phyloP scores from a whole-genome alignment of 2,329 filamentous ascomycete genomes.

The Cladosporium austrohemisphaericum region DNA sequence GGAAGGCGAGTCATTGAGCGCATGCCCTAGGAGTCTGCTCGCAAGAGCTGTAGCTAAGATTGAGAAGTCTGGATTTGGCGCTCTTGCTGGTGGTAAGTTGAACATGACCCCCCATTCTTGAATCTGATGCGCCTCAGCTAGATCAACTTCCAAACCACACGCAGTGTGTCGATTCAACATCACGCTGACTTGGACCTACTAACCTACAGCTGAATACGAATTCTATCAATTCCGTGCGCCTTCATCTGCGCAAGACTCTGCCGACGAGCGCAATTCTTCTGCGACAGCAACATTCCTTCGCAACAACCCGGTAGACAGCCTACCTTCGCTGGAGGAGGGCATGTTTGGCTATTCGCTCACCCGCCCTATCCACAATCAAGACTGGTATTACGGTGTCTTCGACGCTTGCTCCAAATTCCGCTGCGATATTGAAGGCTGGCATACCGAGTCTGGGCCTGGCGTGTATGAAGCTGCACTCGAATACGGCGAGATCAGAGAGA shows the following conservation, averaged over 20 bases:
- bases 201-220: constrained; percentile 74
- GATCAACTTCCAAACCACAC: not conserved
- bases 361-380: constrained; percentile 80
- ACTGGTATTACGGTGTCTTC: constrained; percentile 87
- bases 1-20: constrained; percentile 66
- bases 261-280: constrained; percentile 57
- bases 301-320: constrained; percentile 66
- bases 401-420: constrained; percentile 72
- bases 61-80: constrained; percentile 65
- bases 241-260: constrained; percentile 31
- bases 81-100: constrained; percentile 79
- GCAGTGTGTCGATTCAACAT: constrained; percentile 14
- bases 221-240: constrained; percentile 88
- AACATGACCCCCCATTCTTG: not conserved
- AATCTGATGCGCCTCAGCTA: not conserved
- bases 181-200: constrained; percentile 20
- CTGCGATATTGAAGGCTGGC: constrained; percentile 88
- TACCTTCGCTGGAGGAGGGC: constrained; percentile 80
- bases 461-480: constrained; percentile 95
- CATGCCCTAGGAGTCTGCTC: constrained; percentile 75
- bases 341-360: constrained; percentile 96
- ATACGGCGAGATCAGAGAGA: constrained; percentile 79
- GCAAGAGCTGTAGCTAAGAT: constrained; percentile 66
- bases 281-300: constrained; percentile 71
- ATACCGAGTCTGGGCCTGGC: constrained; percentile 88